Percentiles rank a stretch among this genome's conserved stretches.
phyloP scores from a whole-genome alignment of 345 rosid genomes.

The Eucalyptus guilfoylei region DNA sequence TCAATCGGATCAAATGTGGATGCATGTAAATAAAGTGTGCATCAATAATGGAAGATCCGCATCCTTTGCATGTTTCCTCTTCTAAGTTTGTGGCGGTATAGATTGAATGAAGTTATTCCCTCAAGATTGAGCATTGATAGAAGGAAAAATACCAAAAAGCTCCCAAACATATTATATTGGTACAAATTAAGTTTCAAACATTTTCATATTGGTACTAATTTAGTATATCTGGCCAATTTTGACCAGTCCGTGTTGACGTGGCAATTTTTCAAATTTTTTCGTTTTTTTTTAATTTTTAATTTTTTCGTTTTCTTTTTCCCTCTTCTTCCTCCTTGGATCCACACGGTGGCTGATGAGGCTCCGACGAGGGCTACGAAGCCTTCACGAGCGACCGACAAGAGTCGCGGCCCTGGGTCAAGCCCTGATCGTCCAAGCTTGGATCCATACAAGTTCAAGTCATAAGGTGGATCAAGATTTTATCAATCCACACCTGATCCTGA shows the following conservation, averaged over 20 bases:
- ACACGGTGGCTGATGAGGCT: accelerated
- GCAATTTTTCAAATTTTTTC: accelerated
- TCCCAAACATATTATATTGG: accelerated
- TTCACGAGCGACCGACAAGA: accelerated
- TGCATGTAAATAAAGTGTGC: neutral
- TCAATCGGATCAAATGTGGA: neutral
- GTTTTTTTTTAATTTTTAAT: too few relatives aligned
- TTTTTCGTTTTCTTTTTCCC: too few relatives aligned
- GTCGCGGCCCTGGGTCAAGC: neutral
- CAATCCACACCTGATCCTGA: neutral
- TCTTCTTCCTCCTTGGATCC: too few relatives aligned
- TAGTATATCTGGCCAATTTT: accelerated
- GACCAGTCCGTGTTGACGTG: too few relatives aligned
- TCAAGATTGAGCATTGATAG: neutral
- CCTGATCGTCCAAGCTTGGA: neutral
- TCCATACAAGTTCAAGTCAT: neutral
- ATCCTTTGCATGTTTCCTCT: neutral
- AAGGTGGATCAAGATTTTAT: neutral
- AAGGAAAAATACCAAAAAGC: too few relatives aligned
- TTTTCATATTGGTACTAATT: accelerated
- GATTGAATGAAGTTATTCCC: neutral
- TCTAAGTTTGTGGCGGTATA: neutral
- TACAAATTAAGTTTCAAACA: too few relatives aligned
- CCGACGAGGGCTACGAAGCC: accelerated
- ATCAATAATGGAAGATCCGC: neutral